Evolutionary conservation across 2,329 filamentous ascomycete genomes (phyloP).

Genomic region (Fusarium torulosum): DNA sequence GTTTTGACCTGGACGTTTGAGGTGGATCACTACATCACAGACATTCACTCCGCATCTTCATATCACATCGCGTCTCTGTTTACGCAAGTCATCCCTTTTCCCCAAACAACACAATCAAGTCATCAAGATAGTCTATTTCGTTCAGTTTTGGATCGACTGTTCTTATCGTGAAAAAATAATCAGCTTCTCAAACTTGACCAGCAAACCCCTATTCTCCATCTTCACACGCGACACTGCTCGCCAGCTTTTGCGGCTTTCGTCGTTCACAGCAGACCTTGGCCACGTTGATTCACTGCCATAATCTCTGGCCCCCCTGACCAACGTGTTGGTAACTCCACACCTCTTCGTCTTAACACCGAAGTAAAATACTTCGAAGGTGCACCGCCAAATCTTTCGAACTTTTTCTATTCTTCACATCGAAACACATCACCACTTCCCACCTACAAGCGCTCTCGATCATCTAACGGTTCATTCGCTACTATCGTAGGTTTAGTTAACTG

Average conservation of each 20-base stretch:
- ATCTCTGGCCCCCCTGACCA: background rate
- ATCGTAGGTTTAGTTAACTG: background rate
- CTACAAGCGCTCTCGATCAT: background rate
- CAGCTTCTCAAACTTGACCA: background rate
- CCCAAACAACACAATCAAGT: background rate
- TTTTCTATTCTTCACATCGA: background rate
- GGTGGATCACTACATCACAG: background rate
- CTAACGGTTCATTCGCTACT: no score
- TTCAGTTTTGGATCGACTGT: background rate
- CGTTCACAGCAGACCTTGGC: background rate
- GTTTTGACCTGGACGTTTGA: background rate
- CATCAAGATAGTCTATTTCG: background rate
- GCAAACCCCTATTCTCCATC: background rate
- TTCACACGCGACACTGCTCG: background rate
- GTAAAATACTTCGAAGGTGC: slow-evolving; percentile 4
- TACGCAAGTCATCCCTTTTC: background rate
- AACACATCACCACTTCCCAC: background rate
- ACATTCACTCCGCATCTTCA: background rate
- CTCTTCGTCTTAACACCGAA: background rate
- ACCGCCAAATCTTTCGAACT: background rate
- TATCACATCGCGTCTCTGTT: background rate
- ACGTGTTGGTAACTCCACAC: background rate
- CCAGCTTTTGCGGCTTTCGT: background rate
- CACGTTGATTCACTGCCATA: background rate
- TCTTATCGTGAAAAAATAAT: background rate